These are phyloP conservation scores for Colletotrichum zoysiae DNA, from an alignment of 2,329 filamentous ascomycete species.

Conservation along the genomic window DNA sequence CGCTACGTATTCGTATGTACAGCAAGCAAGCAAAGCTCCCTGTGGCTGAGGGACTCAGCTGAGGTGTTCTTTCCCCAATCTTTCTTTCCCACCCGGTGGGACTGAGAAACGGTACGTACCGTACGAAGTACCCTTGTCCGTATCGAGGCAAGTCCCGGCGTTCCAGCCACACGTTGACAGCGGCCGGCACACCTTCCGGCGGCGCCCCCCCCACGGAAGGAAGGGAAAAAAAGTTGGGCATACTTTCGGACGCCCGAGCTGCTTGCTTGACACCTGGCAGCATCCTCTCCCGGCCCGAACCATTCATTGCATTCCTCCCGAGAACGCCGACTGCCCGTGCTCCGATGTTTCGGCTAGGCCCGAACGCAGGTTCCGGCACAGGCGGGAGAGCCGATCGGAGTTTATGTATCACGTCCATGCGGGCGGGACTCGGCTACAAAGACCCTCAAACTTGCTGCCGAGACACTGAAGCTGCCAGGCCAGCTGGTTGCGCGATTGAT, in stretches of 20 bases:
- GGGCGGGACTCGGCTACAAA: background rate
- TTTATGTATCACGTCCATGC: background rate
- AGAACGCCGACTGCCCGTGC: background rate
- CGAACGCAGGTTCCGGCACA: background rate
- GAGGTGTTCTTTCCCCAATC: constrained; percentile 29
- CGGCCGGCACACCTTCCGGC: constrained; percentile 21
- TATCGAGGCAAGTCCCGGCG: background rate
- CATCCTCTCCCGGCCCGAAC: background rate
- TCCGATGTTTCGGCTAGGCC: background rate
- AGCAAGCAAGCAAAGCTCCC: constrained; percentile 42
- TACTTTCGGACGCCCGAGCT: constrained; percentile 22
- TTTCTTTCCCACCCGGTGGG: constrained; percentile 25
- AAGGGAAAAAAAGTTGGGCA: constrained; percentile 12
- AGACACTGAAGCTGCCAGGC: background rate
- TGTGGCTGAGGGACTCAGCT: constrained; percentile 42
- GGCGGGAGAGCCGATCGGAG: background rate
- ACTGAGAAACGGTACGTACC: constrained; percentile 21
- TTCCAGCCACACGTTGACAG: constrained; percentile 32
- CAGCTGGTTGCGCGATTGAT: background rate
- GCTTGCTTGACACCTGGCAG: constrained; percentile 11
- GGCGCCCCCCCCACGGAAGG: background rate
- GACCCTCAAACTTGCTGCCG: background rate
- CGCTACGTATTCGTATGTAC: constrained; percentile 36
- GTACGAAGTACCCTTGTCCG: too few species aligned
- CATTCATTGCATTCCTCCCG: background rate